Conservation (phyloP, 352 stramenopile genomes). For the Pythium rishiriense region DNA sequence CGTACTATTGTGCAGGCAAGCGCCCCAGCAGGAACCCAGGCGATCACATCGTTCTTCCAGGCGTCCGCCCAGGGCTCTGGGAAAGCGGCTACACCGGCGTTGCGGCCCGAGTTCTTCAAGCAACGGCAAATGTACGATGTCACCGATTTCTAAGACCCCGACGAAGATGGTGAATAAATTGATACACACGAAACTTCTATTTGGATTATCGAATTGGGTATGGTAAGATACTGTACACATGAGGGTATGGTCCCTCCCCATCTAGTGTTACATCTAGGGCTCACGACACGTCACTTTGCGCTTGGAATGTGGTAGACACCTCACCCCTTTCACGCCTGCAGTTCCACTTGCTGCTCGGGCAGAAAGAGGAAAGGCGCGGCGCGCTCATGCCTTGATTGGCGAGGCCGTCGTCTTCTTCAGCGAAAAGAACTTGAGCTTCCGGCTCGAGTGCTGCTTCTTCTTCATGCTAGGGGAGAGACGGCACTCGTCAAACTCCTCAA, state of each 20-base stretch:
- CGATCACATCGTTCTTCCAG: slow-evolving; percentile 79
- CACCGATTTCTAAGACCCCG: slow-evolving; percentile 61
- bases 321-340: not conserved
- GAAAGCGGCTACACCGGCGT: slow-evolving; percentile 21
- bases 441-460: slow-evolving; percentile 1
- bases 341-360: slow-evolving; percentile 9
- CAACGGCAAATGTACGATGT: slow-evolving; percentile 62
- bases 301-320: not conserved
- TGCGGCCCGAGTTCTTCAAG: slow-evolving; percentile 53
- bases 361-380: too few species aligned
- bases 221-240: not conserved
- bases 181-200: slow-evolving; percentile 6
- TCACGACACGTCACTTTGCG: not conserved
- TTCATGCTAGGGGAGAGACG: slow-evolving; percentile 2
- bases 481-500: slow-evolving; percentile 25
- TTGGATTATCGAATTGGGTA: slow-evolving; percentile 1
- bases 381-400: slow-evolving; percentile 8
- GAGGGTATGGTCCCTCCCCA: not conserved
- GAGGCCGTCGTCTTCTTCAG: slow-evolving; percentile 14
- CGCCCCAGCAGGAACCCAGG: slow-evolving; percentile 64
- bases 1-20: slow-evolving; percentile 35
- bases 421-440: slow-evolving; percentile 22
- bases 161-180: not conserved
- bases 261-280: not conserved
- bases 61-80: slow-evolving; percentile 27